Evolutionary conservation across 495 filamentous ascomycete species (phyloP).

Genomic region (Elasticomyces elasticus): DNA sequence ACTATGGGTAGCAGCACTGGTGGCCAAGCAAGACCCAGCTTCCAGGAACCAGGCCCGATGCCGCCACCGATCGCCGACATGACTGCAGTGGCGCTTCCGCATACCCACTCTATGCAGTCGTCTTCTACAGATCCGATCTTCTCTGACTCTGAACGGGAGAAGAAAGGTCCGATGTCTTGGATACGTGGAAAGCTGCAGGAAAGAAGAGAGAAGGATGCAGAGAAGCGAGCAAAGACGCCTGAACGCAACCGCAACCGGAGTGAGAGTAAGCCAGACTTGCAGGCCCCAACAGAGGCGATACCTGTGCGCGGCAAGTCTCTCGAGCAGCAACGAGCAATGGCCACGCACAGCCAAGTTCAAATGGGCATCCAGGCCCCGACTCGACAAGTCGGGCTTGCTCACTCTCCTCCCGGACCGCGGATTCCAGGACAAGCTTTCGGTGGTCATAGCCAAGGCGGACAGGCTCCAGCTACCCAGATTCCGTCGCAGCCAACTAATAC

Average conservation of each 20-base stretch:
- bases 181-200: conserved; percentile 76
- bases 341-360: neutral
- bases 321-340: conserved; percentile 15
- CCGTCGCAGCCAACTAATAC: no score
- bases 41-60: conserved; percentile 14
- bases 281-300: conserved; percentile 11
- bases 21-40: conserved; percentile 8
- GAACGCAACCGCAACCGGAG: conserved; percentile 20
- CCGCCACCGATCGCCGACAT: neutral
- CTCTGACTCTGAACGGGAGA: conserved; percentile 22
- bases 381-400: no score
- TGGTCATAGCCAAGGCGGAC: no score
- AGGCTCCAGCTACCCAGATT: no score
- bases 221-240: conserved; percentile 49
- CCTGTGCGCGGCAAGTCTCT: conserved; percentile 21
- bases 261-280: conserved; percentile 20
- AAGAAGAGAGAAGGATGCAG: conserved; percentile 45
- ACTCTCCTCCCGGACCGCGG: no score
- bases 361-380: neutral
- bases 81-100: conserved; percentile 22
- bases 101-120: neutral
- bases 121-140: conserved; percentile 10
- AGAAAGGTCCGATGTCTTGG: conserved; percentile 71
- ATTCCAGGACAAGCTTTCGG: no score
- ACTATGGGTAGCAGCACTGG: conserved; percentile 21